A percentile compares a stretch with the other conserved stretches of the same genome.
Conservation (phyloP, 2,329 filamentous ascomycete genomes). For the Colletotrichum sp. region DNA sequence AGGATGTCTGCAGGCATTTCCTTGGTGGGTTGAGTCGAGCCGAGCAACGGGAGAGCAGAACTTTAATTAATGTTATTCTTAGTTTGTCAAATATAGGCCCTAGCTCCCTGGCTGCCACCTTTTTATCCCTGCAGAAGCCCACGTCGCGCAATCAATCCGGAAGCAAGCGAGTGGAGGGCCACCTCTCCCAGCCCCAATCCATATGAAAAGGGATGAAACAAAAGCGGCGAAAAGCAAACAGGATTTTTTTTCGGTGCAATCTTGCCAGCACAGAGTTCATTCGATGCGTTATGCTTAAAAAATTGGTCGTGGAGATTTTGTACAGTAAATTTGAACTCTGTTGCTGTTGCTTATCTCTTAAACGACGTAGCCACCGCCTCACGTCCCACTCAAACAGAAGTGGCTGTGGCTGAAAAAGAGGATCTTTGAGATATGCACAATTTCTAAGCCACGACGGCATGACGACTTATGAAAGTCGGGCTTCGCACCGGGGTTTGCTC, state of each 20-base stretch:
- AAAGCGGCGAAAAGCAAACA: background rate
- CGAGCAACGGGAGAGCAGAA: background rate
- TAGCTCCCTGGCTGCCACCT: background rate
- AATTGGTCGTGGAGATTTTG: background rate
- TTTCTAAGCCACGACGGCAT: background rate
- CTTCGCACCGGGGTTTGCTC: background rate
- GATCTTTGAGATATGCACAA: background rate
- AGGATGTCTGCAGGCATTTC: background rate
- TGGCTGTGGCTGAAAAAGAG: background rate
- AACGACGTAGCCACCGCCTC: background rate
- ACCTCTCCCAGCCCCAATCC: background rate
- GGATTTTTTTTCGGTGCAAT: background rate
- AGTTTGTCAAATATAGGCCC: background rate
- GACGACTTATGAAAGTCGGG: background rate
- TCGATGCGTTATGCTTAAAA: conserved; percentile 10
- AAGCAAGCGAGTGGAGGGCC: conserved; percentile 1
- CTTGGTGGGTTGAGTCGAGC: background rate
- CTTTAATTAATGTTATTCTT: conserved; percentile 7
- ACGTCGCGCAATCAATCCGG: conserved; percentile 13
- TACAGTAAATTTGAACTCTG: background rate
- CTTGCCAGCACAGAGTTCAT: background rate
- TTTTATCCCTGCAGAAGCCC: background rate
- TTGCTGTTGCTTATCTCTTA: background rate
- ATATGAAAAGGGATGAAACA: conserved; percentile 9
- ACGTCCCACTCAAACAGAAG: background rate